Evolutionary conservation across 257 asterid species (phyloP).

Genomic region (Cruciata laevipes): DNA sequence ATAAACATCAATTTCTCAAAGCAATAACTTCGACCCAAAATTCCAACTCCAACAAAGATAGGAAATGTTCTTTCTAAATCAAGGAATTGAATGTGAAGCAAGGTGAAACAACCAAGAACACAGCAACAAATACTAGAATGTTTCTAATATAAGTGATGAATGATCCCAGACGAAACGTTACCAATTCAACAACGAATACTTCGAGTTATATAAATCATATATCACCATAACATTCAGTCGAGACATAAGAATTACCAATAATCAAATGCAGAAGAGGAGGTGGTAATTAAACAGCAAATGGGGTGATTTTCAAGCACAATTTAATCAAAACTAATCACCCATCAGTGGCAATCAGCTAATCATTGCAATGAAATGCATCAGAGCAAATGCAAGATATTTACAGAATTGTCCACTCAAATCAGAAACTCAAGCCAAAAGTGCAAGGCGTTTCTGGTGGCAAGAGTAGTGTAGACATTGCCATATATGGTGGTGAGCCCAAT

Average conservation of each 20-base stretch:
- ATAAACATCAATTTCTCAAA: constrained; percentile 9
- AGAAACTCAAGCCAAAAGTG: constrained; percentile 24
- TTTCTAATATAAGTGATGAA: too few species aligned
- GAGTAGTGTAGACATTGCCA: constrained; percentile 92
- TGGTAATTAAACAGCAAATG: neutral
- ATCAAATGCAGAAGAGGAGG: neutral
- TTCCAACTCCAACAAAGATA: neutral
- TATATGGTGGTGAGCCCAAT: constrained; percentile 89
- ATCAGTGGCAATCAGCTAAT: neutral
- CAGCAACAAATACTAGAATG: neutral
- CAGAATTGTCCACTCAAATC: neutral
- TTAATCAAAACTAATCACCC: neutral
- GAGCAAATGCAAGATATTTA: neutral
- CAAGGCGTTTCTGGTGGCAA: constrained; percentile 94
- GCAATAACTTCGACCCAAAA: neutral
- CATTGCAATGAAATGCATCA: neutral
- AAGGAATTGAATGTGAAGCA: neutral
- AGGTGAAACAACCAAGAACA: neutral
- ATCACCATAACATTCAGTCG: neutral
- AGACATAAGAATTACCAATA: neutral
- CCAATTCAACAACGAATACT: neutral
- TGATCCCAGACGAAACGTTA: neutral
- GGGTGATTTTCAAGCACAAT: neutral
- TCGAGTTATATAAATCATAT: neutral
- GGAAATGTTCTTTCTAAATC: neutral